These are phyloP conservation scores for Auricularia cornea DNA, from an alignment of 768 basidiomycete species.

Conservation along the genomic window DNA sequence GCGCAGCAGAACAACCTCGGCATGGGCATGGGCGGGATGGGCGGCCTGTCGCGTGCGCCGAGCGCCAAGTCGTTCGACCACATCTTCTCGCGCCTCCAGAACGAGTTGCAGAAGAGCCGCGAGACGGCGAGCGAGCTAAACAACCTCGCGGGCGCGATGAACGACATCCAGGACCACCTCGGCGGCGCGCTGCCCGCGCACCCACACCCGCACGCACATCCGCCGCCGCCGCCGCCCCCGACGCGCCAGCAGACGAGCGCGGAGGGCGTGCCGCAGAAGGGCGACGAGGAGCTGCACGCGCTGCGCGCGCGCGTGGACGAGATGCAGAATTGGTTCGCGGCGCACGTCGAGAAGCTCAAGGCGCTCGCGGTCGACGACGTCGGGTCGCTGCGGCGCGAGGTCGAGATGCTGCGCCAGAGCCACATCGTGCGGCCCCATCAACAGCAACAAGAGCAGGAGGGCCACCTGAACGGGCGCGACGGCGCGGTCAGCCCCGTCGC, in stretches of 20 bases:
- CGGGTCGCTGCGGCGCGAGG: constrained; percentile 54
- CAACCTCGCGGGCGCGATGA: constrained; percentile 67
- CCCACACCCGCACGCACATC: constrained; percentile 2
- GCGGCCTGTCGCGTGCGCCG: constrained; percentile 39
- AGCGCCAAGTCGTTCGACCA: constrained; percentile 64
- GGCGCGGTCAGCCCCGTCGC: constrained; percentile 19
- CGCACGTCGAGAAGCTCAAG: not conserved
- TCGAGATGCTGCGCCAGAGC: constrained; percentile 47
- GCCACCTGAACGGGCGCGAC: constrained; percentile 16
- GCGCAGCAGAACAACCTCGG: no score
- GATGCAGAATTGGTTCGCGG: not conserved
- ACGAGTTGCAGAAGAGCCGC: constrained; percentile 87
- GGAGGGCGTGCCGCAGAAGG: not conserved
- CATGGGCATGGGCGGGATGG: constrained; percentile 49
- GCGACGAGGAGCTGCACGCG: not conserved
- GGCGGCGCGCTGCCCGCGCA: constrained; percentile 49
- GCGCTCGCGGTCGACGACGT: constrained; percentile 41
- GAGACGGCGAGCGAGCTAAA: constrained; percentile 87
- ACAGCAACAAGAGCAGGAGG: not conserved
- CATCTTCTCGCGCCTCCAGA: constrained; percentile 79
- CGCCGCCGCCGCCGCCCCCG: constrained; percentile 6
- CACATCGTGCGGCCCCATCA: constrained; percentile 20
- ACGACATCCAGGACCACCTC: constrained; percentile 83
- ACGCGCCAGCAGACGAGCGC: not conserved
- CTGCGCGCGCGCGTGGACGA: not conserved